These are phyloP conservation scores for Heliosperma pusillum DNA, from an alignment of 148 eudicot genomes.

Conservation along the genomic window DNA sequence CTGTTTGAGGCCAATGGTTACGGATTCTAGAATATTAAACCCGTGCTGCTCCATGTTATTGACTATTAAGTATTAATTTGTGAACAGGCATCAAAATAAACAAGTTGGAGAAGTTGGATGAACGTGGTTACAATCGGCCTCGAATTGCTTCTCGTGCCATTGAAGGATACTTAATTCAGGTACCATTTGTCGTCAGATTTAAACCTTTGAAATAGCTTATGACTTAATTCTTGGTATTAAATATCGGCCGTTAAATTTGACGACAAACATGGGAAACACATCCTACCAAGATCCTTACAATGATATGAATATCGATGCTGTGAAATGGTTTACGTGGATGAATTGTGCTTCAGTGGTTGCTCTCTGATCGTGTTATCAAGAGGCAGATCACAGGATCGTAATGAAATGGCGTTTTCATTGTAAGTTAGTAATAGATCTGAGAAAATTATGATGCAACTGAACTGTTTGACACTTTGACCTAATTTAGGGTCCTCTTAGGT, in stretches of 20 bases:
- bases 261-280: no score
- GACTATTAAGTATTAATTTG: constrained; percentile 8
- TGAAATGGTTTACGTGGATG: no score
- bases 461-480: no score
- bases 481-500: no score
- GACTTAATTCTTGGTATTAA: not conserved
- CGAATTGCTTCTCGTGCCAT: constrained; percentile 79
- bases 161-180: constrained; percentile 97
- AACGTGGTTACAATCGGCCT: constrained; percentile 67
- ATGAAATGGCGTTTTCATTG: no score
- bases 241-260: no score
- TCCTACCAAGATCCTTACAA: not conserved
- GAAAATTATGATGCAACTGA: no score
- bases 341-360: no score
- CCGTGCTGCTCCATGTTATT: not conserved
- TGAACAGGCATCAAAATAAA: constrained; percentile 79
- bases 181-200: constrained; percentile 18
- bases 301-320: no score
- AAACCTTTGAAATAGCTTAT: constrained; percentile 5
- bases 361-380: no score
- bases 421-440: no score
- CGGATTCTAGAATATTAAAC: not conserved
- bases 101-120: constrained; percentile 62
- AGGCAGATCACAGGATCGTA: no score
- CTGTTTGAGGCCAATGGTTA: constrained; percentile 11